Percentiles rank a stretch among this genome's conserved stretches.
phyloP scores from a whole-genome alignment of 441 rosid species.

The Mallotus japonicus region DNA sequence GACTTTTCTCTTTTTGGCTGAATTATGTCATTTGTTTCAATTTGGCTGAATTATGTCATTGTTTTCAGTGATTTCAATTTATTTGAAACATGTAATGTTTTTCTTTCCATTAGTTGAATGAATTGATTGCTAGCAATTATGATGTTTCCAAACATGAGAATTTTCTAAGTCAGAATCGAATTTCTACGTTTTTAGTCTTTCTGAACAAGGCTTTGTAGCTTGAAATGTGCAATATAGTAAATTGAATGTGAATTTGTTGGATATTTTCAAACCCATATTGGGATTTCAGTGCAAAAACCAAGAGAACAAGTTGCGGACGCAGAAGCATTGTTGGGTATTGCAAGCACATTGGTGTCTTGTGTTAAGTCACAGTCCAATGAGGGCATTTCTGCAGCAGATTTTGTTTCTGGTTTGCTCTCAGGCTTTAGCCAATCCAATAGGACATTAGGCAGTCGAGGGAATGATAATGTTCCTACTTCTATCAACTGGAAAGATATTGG shows the following conservation, averaged over 20 bases:
- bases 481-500: constrained; percentile 61
- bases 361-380: constrained; percentile 61
- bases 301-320: constrained; percentile 90
- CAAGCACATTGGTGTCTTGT: constrained; percentile 53
- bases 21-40: too few species aligned
- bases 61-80: too few species aligned
- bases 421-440: constrained; percentile 43
- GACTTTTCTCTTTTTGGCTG: neutral
- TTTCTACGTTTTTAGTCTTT: too few species aligned
- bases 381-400: constrained; percentile 58
- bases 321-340: constrained; percentile 64
- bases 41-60: too few species aligned
- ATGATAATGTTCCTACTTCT: constrained; percentile 24
- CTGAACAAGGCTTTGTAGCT: too few species aligned
- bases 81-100: too few species aligned
- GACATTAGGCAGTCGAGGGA: constrained; percentile 27
- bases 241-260: neutral
- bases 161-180: too few species aligned
- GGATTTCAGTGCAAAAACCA: constrained; percentile 60
- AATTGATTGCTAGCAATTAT: too few species aligned
- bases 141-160: too few species aligned
- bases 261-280: neutral
- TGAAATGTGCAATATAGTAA: neutral
- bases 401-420: constrained; percentile 43
- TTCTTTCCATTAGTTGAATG: too few species aligned